Evolutionary conservation across 2,329 filamentous ascomycete species (phyloP).

Genomic region (Geosmithia morbida): DNA sequence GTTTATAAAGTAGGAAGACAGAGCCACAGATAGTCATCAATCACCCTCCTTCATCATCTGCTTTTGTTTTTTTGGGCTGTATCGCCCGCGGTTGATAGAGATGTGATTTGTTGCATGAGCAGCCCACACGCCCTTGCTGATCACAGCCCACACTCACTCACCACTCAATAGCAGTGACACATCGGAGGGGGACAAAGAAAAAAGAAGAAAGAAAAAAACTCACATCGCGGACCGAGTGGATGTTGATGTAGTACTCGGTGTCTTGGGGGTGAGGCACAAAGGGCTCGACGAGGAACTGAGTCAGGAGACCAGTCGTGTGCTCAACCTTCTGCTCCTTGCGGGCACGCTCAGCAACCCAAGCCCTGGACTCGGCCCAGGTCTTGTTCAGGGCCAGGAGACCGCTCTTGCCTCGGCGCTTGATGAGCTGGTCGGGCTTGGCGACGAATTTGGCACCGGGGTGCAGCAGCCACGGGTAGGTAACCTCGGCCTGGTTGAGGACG

Average conservation of each 20-base stretch:
- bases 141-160: not conserved
- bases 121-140: not conserved
- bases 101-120: not conserved
- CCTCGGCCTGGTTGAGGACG: constrained; percentile 88
- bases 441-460: constrained; percentile 78
- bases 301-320: constrained; percentile 73
- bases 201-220: constrained; percentile 24
- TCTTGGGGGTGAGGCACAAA: constrained; percentile 92
- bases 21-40: not conserved
- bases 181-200: constrained; percentile 3
- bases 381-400: constrained; percentile 94
- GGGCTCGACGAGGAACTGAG: constrained; percentile 95
- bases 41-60: not conserved
- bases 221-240: constrained; percentile 99
- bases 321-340: constrained; percentile 90
- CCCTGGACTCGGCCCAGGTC: constrained; percentile 85
- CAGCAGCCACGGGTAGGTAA: constrained; percentile 93
- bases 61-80: not conserved
- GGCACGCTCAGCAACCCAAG: constrained; percentile 85
- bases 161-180: constrained; percentile 2
- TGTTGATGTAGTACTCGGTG: constrained; percentile 99
- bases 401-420: constrained; percentile 99
- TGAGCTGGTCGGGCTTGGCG: constrained; percentile 98
- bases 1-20: constrained; percentile 1
- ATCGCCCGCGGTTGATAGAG: no score